A percentile compares a stretch with the other conserved stretches of the same genome.
phyloP scores from a whole-genome alignment of 2,329 filamentous ascomycete species.

The Botrytis paeoniae region DNA sequence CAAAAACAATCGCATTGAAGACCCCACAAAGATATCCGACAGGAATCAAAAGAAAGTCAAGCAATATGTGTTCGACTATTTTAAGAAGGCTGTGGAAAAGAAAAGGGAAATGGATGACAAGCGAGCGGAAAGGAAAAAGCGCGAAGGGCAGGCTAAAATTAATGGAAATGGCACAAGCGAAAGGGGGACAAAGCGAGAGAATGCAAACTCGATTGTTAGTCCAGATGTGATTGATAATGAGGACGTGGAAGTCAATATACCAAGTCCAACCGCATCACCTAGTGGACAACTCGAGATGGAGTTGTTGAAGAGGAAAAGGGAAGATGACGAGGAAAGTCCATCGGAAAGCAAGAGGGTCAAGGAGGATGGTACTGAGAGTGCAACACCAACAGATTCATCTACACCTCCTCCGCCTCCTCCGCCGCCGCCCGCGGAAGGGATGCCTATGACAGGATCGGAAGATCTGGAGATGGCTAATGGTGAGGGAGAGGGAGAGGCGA shows the following conservation, averaged over 20 bases:
- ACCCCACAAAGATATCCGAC: conserved; percentile 72
- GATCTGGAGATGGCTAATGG: neutral
- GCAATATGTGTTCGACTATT: conserved; percentile 77
- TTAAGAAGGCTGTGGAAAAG: conserved; percentile 81
- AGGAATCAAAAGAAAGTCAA: conserved; percentile 82
- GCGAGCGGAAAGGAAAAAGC: conserved; percentile 46
- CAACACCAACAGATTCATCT: neutral
- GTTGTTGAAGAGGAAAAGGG: conserved; percentile 62
- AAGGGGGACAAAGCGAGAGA: neutral
- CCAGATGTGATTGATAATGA: conserved; percentile 37
- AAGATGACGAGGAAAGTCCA: conserved; percentile 35
- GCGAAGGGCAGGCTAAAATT: conserved; percentile 1
- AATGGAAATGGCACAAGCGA: conserved; percentile 26
- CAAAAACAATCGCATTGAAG: conserved; percentile 80
- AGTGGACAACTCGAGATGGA: conserved; percentile 16
- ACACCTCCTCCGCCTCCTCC: conserved; percentile 34
- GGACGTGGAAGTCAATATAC: conserved; percentile 21
- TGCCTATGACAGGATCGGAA: conserved; percentile 7
- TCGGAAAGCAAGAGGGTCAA: conserved; percentile 36
- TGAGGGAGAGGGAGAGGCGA: neutral
- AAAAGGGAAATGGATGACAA: conserved; percentile 67
- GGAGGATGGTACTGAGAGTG: conserved; percentile 23
- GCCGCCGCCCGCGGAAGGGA: conserved; percentile 29
- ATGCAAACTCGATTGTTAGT: neutral
- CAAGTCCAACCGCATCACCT: conserved; percentile 12